phyloP scores from a whole-genome alignment of 768 basidiomycete species.

The Suillus hirtellus region DNA sequence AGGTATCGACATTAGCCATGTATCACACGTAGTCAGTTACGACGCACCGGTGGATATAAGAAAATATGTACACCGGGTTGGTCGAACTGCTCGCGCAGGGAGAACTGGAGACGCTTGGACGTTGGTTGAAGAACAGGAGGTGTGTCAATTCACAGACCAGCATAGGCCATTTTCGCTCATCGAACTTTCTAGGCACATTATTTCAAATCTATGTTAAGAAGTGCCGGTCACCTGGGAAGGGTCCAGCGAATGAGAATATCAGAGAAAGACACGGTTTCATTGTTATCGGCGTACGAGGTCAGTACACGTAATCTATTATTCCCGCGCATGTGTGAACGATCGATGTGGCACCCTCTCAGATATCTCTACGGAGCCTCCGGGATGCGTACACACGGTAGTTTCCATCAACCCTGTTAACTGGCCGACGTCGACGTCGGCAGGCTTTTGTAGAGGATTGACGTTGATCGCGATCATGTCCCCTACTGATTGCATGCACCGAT shows the following conservation, averaged over 20 bases:
- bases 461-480: neutral
- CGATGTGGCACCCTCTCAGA: conserved; percentile 22
- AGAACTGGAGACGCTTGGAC: conserved; percentile 90
- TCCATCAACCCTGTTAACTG: neutral
- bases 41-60: conserved; percentile 97
- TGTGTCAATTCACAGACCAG: conserved; percentile 24
- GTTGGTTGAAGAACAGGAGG: conserved; percentile 93
- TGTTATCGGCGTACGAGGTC: conserved; percentile 71
- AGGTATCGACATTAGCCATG: conserved; percentile 92
- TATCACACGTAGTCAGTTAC: conserved; percentile 92
- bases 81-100: conserved; percentile 93
- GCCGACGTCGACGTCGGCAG: neutral
- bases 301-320: conserved; percentile 13
- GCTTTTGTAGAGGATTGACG: neutral
- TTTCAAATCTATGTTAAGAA: conserved; percentile 82
- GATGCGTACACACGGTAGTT: conserved; percentile 26
- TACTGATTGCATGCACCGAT: neutral
- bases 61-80: conserved; percentile 97
- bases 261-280: conserved; percentile 57
- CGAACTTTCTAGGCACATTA: conserved; percentile 64
- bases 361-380: conserved; percentile 30
- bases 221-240: conserved; percentile 65
- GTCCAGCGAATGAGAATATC: conserved; percentile 68
- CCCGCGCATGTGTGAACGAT: neutral
- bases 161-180: neutral